Evolutionary conservation across 306 rosid species (phyloP), one percentile per base, ranked within the genome.

Genomic region (Lathyrus oleraceus): DNA sequence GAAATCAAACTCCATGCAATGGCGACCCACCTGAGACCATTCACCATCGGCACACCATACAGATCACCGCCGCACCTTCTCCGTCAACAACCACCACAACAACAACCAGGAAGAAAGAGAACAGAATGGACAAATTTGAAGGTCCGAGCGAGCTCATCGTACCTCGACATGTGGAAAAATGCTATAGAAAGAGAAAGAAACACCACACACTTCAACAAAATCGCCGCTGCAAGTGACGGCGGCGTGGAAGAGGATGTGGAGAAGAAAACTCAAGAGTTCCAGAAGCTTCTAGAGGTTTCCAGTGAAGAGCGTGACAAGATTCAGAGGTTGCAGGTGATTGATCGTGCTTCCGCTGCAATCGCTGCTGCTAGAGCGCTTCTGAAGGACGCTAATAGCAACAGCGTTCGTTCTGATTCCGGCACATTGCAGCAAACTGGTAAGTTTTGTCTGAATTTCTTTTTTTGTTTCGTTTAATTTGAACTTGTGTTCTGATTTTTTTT

Each of bases 271-370:
- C 69, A 10, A 60, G 88, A 95, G 71, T 95, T 95, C 60, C 76
- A 85, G 74, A 86, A 86, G 86, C 83, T 95, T 85, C 87, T 95
- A 17, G 69, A 79, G 48, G 87, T 91, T 75, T 66, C 99, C 5
- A 65, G 10, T 15, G 95, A 95, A 10, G 96, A 95, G 63, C 87
- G 99, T 64, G 96, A 94, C 36, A 79, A 82, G 61, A 10, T 82
- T 67, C 97, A 94, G 89, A 76, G 94, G 32, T 72, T 90, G 83
- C 97, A 94, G 85, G 89, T 94, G 20, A 75, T 95, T 63, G 96
- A 95, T 85, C 87, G 97, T 27, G 97, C 97, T 0, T 85, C 93
- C 5, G 97, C 97, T 4, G 99, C 99, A 12, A 86, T 95, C 14
- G 84, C 93, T 4, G 97, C 96, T 0, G 93, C 99, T 11, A 83